Percentiles rank a stretch among this genome's conserved stretches.
Evolutionary conservation across 352 stramenopile species (phyloP).

Genomic region (Blastocystis sp.): DNA sequence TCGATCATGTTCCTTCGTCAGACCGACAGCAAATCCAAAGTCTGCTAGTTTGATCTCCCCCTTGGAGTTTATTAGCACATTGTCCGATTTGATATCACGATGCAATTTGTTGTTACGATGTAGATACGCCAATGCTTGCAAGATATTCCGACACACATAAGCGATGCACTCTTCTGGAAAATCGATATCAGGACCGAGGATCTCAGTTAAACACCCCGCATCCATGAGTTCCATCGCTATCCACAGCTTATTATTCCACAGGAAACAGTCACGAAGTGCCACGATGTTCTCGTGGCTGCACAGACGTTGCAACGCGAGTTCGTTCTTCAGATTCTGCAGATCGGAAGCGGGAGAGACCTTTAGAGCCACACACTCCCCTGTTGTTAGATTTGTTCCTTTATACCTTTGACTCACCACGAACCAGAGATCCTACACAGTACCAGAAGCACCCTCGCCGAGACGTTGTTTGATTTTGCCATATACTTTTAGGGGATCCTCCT

Average conservation of each 20-base stretch:
- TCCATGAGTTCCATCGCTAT: conserved; percentile 89
- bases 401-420: not conserved
- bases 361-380: conserved; percentile 67
- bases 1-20: conserved; percentile 68
- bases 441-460: conserved; percentile 70
- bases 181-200: conserved; percentile 72
- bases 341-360: conserved; percentile 68
- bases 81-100: conserved; percentile 73
- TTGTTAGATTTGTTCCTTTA: conserved; percentile 65
- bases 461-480: conserved; percentile 68
- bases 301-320: conserved; percentile 71
- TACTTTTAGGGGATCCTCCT: conserved; percentile 64
- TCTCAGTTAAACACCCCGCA: conserved; percentile 76
- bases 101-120: conserved; percentile 70
- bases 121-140: conserved; percentile 69
- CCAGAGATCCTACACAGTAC: conserved; percentile 68
- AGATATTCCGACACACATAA: conserved; percentile 68
- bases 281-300: conserved; percentile 70
- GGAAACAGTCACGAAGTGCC: conserved; percentile 68
- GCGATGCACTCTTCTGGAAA: conserved; percentile 70
- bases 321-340: conserved; percentile 70
- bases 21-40: conserved; percentile 71
- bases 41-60: conserved; percentile 68
- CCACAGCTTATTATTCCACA: conserved; percentile 67
- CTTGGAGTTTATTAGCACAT: conserved; percentile 68